These are phyloP conservation scores for Buxus sempervirens DNA, from an alignment of 164 flowering plant genomes.

Conservation along the genomic window DNA sequence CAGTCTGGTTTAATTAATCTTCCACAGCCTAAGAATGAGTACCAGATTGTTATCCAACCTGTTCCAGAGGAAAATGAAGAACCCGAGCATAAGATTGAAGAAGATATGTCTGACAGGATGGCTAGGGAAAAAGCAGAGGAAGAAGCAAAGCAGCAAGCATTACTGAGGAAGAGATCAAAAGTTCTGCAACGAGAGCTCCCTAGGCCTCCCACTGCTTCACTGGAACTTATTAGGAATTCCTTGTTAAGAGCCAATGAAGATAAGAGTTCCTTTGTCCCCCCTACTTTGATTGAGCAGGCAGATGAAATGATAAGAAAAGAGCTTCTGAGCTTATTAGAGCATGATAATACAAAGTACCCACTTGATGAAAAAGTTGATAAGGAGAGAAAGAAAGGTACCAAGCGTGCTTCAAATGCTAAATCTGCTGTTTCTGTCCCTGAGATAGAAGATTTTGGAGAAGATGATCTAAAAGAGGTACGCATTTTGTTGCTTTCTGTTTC, in stretches of 20 bases:
- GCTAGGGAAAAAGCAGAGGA: constrained; percentile 94
- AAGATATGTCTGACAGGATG: constrained; percentile 92
- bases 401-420: constrained; percentile 55
- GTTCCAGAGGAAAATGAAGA: constrained; percentile 83
- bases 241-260: constrained; percentile 77
- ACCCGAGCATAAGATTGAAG: constrained; percentile 84
- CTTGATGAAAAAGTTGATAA: constrained; percentile 62
- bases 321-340: constrained; percentile 74
- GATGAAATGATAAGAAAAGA: constrained; percentile 91
- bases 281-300: constrained; percentile 85
- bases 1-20: constrained; percentile 67
- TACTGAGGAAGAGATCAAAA: constrained; percentile 94
- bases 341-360: constrained; percentile 96
- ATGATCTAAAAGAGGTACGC: constrained; percentile 68
- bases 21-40: constrained; percentile 97
- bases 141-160: constrained; percentile 79
- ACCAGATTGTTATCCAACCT: constrained; percentile 74
- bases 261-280: constrained; percentile 94
- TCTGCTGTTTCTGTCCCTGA: constrained; percentile 44
- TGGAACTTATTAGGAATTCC: constrained; percentile 77
- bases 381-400: constrained; percentile 77
- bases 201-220: constrained; percentile 81
- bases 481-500: neutral
- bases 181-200: constrained; percentile 97
- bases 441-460: constrained; percentile 80